Base-by-base conservation (phyloP, 805 yeast species). In the Candida morakotiae region DNA sequence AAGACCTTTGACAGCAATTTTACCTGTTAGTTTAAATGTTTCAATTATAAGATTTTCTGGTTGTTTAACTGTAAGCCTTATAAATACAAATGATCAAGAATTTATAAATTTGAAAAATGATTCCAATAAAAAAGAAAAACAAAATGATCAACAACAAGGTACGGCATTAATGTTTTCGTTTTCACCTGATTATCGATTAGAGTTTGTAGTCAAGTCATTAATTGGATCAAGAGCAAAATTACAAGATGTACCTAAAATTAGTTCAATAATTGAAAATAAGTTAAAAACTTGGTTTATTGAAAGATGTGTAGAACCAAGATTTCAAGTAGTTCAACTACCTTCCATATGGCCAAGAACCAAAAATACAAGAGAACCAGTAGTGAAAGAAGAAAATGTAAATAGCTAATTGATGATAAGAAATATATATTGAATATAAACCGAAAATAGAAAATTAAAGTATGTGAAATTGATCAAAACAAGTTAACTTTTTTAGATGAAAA, bases 141-240 rank as follows among this genome's bases (percentile, higher is more conserved):
- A 43, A 3, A 37, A 43, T 16, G 15, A 28, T 27, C 14, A 35
- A 24, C 32, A 45, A 20, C 47, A 47, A 25, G 81, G 81, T 0
- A 83, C 89, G 9, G 93, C 87, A 10, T 62, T 93, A 39, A 81
- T 88, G 73, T 83, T 93, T 51, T 86, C 95, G 10, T 91, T 93
- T 58, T 75, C 89, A 1, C 96, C 96, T 0, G 96, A 88, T 53
- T 93, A 87, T 59, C 67, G 91, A 39, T 67, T 93, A 46, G 97
- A 91, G 51, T 89, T 93, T 60, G 81, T 83, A 29, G 80, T 87
- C n/a, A 81, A 81, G 50, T 87, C 96, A 1, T 64, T 91, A 27
- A 87, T 93, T 35, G 99, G 99, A 1, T 85, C 97, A 1, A 72
- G 95, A 33, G 87, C 98, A 0, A 84, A 91, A 55, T 67, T 93